Evolutionary conservation across 2,329 filamentous ascomycete genomes (phyloP).

Genomic region (Aureobasidium sp.): DNA sequence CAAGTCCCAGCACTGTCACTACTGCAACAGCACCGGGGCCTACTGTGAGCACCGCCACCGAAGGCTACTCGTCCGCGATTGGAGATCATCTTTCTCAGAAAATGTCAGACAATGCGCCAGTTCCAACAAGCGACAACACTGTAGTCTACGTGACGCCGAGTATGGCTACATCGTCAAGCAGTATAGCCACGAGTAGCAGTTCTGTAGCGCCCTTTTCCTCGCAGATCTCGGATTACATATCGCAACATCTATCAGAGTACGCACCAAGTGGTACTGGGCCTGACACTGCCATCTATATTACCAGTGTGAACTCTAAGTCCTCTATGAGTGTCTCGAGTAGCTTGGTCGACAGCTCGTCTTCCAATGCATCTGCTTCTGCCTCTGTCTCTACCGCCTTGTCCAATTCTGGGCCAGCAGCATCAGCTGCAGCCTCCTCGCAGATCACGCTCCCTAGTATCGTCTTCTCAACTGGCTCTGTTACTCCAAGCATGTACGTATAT

Average conservation of each 20-base stretch:
- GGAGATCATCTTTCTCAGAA: conserved; percentile 11
- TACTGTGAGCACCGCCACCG: not conserved
- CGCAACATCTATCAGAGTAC: conserved; percentile 2
- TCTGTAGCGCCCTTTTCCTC: not conserved
- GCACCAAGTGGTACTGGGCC: not conserved
- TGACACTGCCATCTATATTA: conserved; percentile 10
- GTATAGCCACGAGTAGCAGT: too few species aligned
- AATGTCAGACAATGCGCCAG: conserved; percentile 11
- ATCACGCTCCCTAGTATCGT: not conserved
- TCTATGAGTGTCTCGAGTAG: not conserved
- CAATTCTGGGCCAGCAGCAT: not conserved
- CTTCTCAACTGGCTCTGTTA: not conserved
- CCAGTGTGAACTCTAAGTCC: not conserved
- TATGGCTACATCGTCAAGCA: not conserved
- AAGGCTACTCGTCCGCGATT: not conserved
- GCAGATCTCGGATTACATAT: not conserved
- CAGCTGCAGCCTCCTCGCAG: not conserved
- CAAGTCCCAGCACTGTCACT: not conserved
- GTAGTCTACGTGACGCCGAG: conserved; percentile 1
- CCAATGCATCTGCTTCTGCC: too few species aligned
- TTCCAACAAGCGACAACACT: conserved; percentile 13
- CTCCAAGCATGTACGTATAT: conserved; percentile 8
- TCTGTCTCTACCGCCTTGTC: not conserved
- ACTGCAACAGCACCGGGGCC: not conserved
- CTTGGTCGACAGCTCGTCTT: not conserved